Evolutionary conservation across 495 filamentous ascomycete species (phyloP).

Genomic region (Penicillium tannophilum): DNA sequence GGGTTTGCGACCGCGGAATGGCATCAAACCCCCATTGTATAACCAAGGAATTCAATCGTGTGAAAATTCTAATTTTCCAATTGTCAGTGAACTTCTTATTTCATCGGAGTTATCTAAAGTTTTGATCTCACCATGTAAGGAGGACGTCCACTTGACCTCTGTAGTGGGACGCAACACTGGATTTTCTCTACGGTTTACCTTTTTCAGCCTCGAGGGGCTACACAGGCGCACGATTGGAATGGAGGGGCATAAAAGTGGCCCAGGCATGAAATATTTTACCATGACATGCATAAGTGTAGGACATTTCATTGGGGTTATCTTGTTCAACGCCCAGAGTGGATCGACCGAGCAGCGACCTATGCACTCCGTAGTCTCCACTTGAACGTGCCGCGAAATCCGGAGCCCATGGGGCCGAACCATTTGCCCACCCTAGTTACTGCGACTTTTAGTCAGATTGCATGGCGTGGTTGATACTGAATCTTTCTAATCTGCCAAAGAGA

Average conservation of each 20-base stretch:
- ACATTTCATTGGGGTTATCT: conserved; percentile 13
- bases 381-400: conserved; percentile 24
- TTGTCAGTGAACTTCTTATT: not conserved
- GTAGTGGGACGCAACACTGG: conserved; percentile 4
- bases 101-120: not conserved
- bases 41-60: not conserved
- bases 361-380: conserved; percentile 25
- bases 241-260: conserved; percentile 4
- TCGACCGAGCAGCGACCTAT: conserved; percentile 20
- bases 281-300: conserved; percentile 32
- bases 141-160: not conserved
- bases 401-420: conserved; percentile 14
- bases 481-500: conserved; percentile 9
- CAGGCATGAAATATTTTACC: conserved; percentile 16
- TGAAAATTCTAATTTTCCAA: not conserved
- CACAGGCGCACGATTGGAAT: conserved; percentile 9
- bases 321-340: conserved; percentile 20
- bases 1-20: conserved; percentile 1
- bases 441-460: not conserved
- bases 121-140: conserved; percentile 6
- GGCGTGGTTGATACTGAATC: not conserved
- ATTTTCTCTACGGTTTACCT: conserved; percentile 4
- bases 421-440: not conserved
- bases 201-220: conserved; percentile 8
- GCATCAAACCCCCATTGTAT: not conserved